A percentile compares a stretch with the other conserved stretches of the same genome.
Conservation (phyloP, 768 basidiomycete genomes). For the Russula foetens region DNA sequence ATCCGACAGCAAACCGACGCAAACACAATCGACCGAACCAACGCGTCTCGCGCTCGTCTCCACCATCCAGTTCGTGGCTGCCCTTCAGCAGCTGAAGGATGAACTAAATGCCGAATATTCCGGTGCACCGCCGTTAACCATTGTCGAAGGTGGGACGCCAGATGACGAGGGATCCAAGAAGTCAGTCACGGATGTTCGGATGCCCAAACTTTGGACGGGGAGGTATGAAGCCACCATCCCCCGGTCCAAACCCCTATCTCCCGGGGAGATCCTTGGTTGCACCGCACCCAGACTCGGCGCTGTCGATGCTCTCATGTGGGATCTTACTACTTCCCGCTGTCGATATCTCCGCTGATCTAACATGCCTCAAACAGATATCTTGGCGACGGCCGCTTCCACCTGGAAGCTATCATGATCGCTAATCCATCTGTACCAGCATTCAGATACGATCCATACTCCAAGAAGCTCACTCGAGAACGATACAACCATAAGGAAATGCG, state of each 20-base stretch:
- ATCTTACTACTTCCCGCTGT: background rate
- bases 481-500: constrained; percentile 92
- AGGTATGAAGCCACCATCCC: constrained; percentile 74
- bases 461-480: constrained; percentile 88
- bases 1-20: constrained; percentile 18
- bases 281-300: constrained; percentile 78
- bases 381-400: constrained; percentile 96
- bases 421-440: constrained; percentile 93
- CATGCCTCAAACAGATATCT: constrained; percentile 61
- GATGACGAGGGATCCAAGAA: constrained; percentile 2
- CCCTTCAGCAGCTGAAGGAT: constrained; percentile 79
- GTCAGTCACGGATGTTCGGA: constrained; percentile 8
- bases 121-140: constrained; percentile 14
- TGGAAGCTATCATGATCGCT: constrained; percentile 99
- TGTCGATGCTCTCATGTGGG: constrained; percentile 89
- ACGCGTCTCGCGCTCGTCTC: constrained; percentile 89
- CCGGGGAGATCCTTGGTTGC: constrained; percentile 95
- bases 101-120: constrained; percentile 47
- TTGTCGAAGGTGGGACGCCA: constrained; percentile 14
- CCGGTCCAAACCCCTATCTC: constrained; percentile 84
- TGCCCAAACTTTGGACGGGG: constrained; percentile 41
- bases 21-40: constrained; percentile 20
- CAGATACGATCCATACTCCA: constrained; percentile 97
- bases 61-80: constrained; percentile 95
- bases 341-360: constrained; percentile 7